These are phyloP conservation scores for Claviceps sp. DNA, from an alignment of 2,329 filamentous ascomycete species.

Conservation along the genomic window DNA sequence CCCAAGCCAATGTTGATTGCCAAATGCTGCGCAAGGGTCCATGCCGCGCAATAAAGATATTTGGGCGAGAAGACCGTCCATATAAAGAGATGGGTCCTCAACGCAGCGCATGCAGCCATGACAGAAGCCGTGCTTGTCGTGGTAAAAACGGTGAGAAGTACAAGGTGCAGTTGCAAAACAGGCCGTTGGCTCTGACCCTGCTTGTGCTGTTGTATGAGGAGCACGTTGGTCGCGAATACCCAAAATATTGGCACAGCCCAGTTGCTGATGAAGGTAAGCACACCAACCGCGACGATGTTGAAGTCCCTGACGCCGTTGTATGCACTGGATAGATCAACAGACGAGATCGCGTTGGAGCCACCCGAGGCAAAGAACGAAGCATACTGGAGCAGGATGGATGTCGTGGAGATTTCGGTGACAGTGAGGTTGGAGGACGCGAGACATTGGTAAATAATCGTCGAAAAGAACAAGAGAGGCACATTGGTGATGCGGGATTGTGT, in stretches of 20 bases:
- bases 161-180: constrained; percentile 39
- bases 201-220: constrained; percentile 33
- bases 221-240: constrained; percentile 50
- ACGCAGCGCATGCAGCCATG: constrained; percentile 74
- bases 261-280: constrained; percentile 77
- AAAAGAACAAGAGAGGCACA: constrained; percentile 70
- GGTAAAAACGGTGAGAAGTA: constrained; percentile 57
- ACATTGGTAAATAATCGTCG: constrained; percentile 44
- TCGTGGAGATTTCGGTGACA: constrained; percentile 49
- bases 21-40: constrained; percentile 73
- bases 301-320: constrained; percentile 86
- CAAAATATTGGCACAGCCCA: constrained; percentile 90
- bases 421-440: constrained; percentile 34
- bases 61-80: constrained; percentile 99
- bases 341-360: constrained; percentile 87
- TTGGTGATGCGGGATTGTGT: constrained; percentile 81
- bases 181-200: constrained; percentile 10
- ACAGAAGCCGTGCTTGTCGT: constrained; percentile 54
- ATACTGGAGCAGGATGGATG: constrained; percentile 65
- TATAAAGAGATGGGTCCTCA: constrained; percentile 87
- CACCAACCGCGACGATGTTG: constrained; percentile 65
- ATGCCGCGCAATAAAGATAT: constrained; percentile 83
- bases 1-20: constrained; percentile 54
- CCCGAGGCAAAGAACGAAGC: constrained; percentile 81
- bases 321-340: constrained; percentile 84